A percentile compares a stretch with the other conserved stretches of the same genome.
Evolutionary conservation across 345 rosid genomes (phyloP).

Genomic region (Ailanthus altissimus): DNA sequence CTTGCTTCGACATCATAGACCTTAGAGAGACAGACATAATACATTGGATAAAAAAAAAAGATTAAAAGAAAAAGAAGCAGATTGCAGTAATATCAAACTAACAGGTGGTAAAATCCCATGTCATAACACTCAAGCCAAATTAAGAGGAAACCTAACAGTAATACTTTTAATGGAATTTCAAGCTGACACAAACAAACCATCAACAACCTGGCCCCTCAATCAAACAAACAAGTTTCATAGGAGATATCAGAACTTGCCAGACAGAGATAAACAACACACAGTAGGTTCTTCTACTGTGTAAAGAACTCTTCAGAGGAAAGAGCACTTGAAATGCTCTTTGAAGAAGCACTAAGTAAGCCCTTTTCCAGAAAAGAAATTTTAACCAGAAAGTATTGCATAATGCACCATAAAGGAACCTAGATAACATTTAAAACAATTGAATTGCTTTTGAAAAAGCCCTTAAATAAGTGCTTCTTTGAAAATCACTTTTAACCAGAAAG

Average conservation of each 20-base stretch:
- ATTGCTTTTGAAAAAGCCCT: neutral
- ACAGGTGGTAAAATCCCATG: neutral
- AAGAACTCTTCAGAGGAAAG: too few species aligned
- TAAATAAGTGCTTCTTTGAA: neutral
- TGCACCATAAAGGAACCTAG: neutral
- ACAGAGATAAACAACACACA: too few species aligned
- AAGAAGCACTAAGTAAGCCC: neutral
- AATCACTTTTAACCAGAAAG: neutral
- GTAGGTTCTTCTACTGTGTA: too few species aligned
- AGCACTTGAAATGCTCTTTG: slow-evolving; percentile 26
- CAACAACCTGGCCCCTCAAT: too few species aligned
- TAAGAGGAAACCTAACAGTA: neutral
- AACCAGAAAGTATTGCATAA: neutral
- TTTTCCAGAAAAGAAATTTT: neutral
- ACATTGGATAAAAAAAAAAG: neutral
- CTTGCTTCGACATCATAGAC: slow-evolving; percentile 75
- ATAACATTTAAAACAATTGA: slow-evolving; percentile 2
- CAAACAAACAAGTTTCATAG: too few species aligned
- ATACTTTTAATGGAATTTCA: neutral
- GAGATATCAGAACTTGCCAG: too few species aligned
- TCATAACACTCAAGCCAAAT: neutral
- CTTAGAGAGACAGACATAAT: slow-evolving; percentile 31
- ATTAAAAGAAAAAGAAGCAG: neutral
- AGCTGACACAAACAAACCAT: too few species aligned
- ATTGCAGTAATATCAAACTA: neutral